Conservation (phyloP, 2,329 filamentous ascomycete species). For the Botryosphaeria dothidea region DNA sequence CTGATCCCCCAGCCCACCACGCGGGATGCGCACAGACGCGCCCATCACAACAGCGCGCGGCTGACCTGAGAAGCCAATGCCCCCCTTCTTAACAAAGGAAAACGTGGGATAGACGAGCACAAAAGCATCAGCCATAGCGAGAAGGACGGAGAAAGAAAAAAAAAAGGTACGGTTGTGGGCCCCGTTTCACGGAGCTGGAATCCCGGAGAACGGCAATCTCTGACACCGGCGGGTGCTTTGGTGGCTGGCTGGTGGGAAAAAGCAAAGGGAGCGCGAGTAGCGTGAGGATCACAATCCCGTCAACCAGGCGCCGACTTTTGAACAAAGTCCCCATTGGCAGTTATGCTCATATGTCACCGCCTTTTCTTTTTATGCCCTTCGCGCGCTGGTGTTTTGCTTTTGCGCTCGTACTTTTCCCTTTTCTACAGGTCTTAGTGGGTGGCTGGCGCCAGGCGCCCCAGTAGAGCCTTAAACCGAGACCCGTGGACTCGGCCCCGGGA, state of each 20-base stretch:
- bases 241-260: constrained; percentile 15
- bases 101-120: neutral
- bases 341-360: neutral
- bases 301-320: neutral
- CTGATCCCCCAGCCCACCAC: neutral
- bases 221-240: neutral
- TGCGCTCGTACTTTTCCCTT: neutral
- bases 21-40: neutral
- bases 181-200: neutral
- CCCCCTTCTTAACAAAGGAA: too few species aligned
- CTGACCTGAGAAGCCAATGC: neutral
- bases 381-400: neutral
- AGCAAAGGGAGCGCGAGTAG: neutral
- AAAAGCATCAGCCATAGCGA: neutral
- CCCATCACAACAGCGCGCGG: neutral
- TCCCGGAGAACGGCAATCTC: neutral
- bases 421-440: neutral
- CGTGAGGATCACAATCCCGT: neutral
- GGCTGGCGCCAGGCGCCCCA: neutral
- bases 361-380: constrained; percentile 6
- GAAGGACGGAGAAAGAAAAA: neutral
- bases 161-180: neutral
- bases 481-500: neutral
- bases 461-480: constrained; percentile 2
- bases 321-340: neutral